Evolutionary conservation across 2,329 filamentous ascomycete genomes (phyloP), one percentile per base, ranked within the genome.

Genomic region (Xylariaceae sp.): DNA sequence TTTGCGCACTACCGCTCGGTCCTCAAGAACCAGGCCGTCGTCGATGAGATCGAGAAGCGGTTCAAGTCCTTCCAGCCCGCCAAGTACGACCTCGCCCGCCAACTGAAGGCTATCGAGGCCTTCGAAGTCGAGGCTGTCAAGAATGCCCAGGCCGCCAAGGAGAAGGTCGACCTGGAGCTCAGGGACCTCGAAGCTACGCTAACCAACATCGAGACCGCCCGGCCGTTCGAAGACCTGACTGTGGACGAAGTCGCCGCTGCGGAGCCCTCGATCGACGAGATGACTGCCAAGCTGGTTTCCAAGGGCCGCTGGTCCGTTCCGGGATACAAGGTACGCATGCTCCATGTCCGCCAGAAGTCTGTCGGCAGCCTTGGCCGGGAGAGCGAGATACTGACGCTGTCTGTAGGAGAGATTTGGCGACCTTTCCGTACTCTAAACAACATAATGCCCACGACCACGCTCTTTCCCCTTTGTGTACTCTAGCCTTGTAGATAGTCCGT

Each of bases 251-350:
- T 98, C 67, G 87, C 86, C 48, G 81, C 86, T 56, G 92, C 90
- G 58, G 87, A 89, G 67, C 89, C 92, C 59, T 90, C 94, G 55
- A 96, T 98, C 67, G 90, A 97, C 73, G 82, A 95, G 80, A 94
- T 94, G 78, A 95, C 90, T 58, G 73, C 82, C 59, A 82, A 92
- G 72, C 81, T 98, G 65, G 89, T 98, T 52, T 87, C 87, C 68
- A 96, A 94, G 83, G 90, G 90, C 67, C 87, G 88, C 81, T 98
- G 92, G 92, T 79, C 83, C 73, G 89, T 95, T 62, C 89, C 92
- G 50, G 92, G 92, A 65, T 98, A 98, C 85, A 95, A 96, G 88
- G 90, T 90, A 73, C 59, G 83, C 63, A 43, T 31, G 21, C 21
- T 7, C 21, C n/a, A n/a, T n/a, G n/a, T 32, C 6, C 19, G n/a